These are phyloP conservation scores for Macadamia tetraphylla DNA, from an alignment of 164 flowering plant genomes.

Conservation along the genomic window DNA sequence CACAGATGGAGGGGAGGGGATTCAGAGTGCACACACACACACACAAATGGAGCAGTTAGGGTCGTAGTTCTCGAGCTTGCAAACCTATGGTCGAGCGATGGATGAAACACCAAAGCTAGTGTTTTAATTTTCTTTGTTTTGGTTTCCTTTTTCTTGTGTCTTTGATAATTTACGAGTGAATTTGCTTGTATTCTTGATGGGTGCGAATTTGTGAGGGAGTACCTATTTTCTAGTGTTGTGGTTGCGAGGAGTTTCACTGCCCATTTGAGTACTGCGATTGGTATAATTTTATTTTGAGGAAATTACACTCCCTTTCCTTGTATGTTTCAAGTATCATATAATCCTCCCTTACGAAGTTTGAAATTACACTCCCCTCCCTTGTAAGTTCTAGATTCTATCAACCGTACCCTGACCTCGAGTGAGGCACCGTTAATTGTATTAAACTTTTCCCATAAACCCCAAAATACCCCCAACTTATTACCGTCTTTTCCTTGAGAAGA, in stretches of 20 bases:
- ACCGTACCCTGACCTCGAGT: too few relatives aligned
- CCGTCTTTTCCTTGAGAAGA: too few relatives aligned
- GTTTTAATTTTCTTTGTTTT: neutral
- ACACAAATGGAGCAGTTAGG: constrained; percentile 7
- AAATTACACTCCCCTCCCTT: too few relatives aligned
- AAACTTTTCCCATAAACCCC: too few relatives aligned
- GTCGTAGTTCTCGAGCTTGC: constrained; percentile 48
- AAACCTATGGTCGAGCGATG: constrained; percentile 43
- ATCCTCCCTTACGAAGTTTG: too few relatives aligned
- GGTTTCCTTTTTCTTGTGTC: constrained; percentile 1
- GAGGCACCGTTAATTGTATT: too few relatives aligned
- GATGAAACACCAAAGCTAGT: constrained; percentile 44
- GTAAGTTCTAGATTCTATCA: too few relatives aligned
- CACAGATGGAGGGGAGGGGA: too few relatives aligned
- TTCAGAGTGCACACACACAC: too few relatives aligned
- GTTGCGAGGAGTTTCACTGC: constrained; percentile 74
- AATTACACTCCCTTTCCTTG: too few relatives aligned
- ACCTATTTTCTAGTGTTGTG: constrained; percentile 80
- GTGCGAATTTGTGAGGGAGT: constrained; percentile 80
- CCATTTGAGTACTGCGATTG: constrained; percentile 50
- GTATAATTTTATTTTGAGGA: neutral
- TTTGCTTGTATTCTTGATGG: constrained; percentile 68
- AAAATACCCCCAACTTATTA: constrained; percentile 9
- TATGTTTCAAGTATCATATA: too few relatives aligned
- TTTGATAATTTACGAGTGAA: constrained; percentile 46